These are phyloP conservation scores for Wickerhamiella australiensis DNA, from an alignment of 805 yeast species.

Conservation along the genomic window DNA sequence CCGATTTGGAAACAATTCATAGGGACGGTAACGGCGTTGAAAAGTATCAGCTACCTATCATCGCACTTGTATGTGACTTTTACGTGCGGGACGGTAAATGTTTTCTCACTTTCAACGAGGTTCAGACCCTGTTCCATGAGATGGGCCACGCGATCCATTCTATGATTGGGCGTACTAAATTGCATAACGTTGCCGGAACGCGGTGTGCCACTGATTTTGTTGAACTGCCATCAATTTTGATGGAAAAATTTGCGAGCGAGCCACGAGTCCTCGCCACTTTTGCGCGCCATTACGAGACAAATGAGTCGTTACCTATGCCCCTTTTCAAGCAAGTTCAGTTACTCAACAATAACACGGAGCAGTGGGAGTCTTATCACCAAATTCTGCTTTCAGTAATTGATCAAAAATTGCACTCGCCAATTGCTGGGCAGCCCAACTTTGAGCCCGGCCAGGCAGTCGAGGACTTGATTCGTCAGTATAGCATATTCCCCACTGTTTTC, in stretches of 20 bases:
- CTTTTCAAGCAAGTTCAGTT: constrained; percentile 12
- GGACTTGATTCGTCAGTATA: constrained; percentile 43
- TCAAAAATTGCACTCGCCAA: constrained; percentile 53
- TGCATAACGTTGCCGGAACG: constrained; percentile 90
- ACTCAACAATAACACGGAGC: constrained; percentile 23
- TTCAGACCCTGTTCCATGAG: constrained; percentile 91
- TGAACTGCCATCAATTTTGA: constrained; percentile 88
- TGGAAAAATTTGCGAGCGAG: constrained; percentile 86
- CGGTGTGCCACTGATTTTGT: constrained; percentile 94
- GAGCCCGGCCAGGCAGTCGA: constrained; percentile 57
- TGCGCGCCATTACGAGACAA: constrained; percentile 61
- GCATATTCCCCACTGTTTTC: constrained; percentile 51
- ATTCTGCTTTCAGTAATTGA: constrained; percentile 83
- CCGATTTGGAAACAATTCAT: constrained; percentile 8
- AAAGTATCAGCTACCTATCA: constrained; percentile 72
- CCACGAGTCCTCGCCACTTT: constrained; percentile 59
- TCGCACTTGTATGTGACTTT: constrained; percentile 81
- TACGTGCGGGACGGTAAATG: constrained; percentile 34
- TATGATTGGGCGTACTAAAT: constrained; percentile 80
- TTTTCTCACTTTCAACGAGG: constrained; percentile 58
- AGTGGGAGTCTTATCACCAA: constrained; percentile 74
- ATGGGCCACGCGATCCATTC: constrained; percentile 99
- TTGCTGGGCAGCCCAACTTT: constrained; percentile 29
- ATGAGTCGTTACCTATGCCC: constrained; percentile 42
- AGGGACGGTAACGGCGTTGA: constrained; percentile 31